Evolutionary conservation across 805 yeast genomes (phyloP), one percentile per base, ranked within the genome.

Genomic region (Schwanniomyces sp.): DNA sequence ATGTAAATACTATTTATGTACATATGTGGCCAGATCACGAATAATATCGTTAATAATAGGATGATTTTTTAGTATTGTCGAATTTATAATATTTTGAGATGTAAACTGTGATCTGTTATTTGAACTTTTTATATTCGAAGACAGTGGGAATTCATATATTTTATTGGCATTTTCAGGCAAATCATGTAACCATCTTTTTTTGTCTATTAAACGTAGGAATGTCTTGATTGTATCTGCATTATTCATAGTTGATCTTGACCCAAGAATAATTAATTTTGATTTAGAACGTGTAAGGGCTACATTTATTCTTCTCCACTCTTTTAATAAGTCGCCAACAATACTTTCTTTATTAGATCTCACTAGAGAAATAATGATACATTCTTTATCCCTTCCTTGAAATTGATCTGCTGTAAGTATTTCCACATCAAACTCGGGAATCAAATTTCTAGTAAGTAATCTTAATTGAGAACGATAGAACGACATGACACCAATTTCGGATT

Each of bases 301-400:
- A 65, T 94, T 94, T 41, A 94, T 79, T 50, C 99, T 78, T 52
- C 97, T 75, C 91, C 97, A 86, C 57, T 94, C 98, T 51, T 79
- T 81, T 38, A 94, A 69, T 39, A 94, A 72, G 26, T 87, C 87
- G 0, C 98, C 98, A 1, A 88, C 84, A 36, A 73, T 75, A 8
- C 75, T 71, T 17, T 78, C 78, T 1, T 72, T 74, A 62, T 91
- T 91, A 4, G 96, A 85, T 42, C 96, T 73, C 3, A 94, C 99
- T 55, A 94, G 70, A 0, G 98, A 92, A 2, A 94, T 88, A 6
- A 94, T 82, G 12, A 94, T 81, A 59, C 96, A 88, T 28, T 89
- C 92, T 58, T 92, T 94, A 65, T 94, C 99, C 47, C 97, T 77
- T 0, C 99, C 99, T 67, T 94, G 99, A 58, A 87, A 92, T 59